Evolutionary conservation across 2,329 filamentous ascomycete genomes (phyloP).

Genomic region (Pseudogymnoascus sp.): DNA sequence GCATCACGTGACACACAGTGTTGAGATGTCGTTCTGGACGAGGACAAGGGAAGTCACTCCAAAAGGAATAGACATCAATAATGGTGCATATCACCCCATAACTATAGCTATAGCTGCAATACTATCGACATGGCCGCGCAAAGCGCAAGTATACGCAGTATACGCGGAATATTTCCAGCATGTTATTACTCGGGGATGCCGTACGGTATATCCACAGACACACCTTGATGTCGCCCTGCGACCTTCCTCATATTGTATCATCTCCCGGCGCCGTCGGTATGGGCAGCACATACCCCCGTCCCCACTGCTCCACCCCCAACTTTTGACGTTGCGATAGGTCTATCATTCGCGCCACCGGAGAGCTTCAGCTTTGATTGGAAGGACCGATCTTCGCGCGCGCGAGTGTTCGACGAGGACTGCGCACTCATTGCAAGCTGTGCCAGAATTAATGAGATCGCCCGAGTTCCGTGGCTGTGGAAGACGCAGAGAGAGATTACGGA

Average conservation of each 20-base stretch:
- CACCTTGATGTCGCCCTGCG: background rate
- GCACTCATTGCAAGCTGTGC: background rate
- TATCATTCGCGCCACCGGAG: background rate
- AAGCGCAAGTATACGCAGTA: background rate
- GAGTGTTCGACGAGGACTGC: background rate
- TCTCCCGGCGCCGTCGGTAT: background rate
- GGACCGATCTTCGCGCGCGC: background rate
- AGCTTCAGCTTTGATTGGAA: background rate
- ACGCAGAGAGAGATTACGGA: conserved; percentile 4
- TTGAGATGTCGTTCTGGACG: background rate
- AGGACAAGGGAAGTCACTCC: background rate
- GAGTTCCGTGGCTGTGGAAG: background rate
- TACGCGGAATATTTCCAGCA: background rate
- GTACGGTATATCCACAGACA: background rate
- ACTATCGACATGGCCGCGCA: background rate
- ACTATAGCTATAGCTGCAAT: background rate
- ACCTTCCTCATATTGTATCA: background rate
- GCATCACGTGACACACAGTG: background rate
- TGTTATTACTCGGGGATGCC: background rate
- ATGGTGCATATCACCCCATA: background rate
- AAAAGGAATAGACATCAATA: background rate
- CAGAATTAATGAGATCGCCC: conserved; percentile 1
- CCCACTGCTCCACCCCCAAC: background rate
- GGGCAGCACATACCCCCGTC: background rate
- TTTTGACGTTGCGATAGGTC: background rate